phyloP scores from a whole-genome alignment of 345 rosid genomes.

The Excoecaria cochinchinensis region DNA sequence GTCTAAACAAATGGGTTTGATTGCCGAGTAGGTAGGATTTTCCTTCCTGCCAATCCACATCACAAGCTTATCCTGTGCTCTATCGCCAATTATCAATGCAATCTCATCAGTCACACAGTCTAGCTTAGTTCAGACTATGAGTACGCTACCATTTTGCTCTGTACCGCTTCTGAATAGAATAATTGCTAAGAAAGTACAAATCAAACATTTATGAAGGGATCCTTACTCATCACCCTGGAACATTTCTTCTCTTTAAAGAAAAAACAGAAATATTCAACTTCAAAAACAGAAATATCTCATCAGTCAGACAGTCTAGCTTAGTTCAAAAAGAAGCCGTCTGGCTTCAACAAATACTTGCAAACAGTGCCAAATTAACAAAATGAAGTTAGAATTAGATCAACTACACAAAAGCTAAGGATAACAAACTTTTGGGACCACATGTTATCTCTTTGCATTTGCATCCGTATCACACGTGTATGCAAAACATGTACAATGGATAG shows the following conservation, averaged over 20 bases:
- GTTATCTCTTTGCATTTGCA: constrained; percentile 3
- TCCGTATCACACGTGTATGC: background rate
- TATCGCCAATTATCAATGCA: background rate
- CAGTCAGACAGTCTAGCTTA: too few relatives aligned
- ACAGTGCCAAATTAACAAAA: background rate
- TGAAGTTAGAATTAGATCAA: background rate
- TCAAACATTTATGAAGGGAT: background rate
- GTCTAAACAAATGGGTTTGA: background rate
- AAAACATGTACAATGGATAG: background rate
- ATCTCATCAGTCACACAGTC: background rate
- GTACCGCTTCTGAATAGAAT: background rate
- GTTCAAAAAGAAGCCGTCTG: background rate
- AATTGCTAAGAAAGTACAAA: background rate
- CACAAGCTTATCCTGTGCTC: background rate
- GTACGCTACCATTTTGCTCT: background rate
- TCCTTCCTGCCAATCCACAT: background rate
- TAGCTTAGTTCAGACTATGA: background rate
- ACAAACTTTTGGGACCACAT: constrained; percentile 3
- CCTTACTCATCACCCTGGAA: background rate
- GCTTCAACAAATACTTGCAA: background rate
- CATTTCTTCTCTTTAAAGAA: too few relatives aligned
- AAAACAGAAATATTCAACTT: too few relatives aligned
- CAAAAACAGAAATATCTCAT: too few relatives aligned
- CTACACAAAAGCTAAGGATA: background rate
- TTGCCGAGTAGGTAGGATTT: constrained; percentile 5